Conservation (phyloP, 2,329 filamentous ascomycete species). For the Verticillium klebahnii region DNA sequence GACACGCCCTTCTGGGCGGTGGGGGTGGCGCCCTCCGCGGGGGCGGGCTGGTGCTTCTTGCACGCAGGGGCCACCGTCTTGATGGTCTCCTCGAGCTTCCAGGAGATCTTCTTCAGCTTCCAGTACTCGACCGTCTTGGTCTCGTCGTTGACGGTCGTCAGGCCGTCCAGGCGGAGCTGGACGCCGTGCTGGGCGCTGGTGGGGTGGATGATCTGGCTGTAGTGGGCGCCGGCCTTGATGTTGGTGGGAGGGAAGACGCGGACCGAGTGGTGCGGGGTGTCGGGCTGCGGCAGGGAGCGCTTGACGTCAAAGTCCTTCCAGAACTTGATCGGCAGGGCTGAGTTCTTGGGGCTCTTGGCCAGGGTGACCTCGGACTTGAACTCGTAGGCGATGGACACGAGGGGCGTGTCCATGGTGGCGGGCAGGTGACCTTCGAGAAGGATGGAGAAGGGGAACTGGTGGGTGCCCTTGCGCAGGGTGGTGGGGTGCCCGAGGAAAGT, state of each 20-base stretch:
- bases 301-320: conserved; percentile 58
- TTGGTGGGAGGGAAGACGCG: conserved; percentile 96
- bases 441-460: conserved; percentile 85
- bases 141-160: conserved; percentile 58
- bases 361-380: conserved; percentile 59
- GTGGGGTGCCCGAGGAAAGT: conserved; percentile 56
- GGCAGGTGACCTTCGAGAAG: conserved; percentile 83
- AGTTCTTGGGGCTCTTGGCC: neutral
- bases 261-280: conserved; percentile 80
- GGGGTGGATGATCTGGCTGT: conserved; percentile 80
- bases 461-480: conserved; percentile 49
- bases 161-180: conserved; percentile 77
- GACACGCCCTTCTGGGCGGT: conserved; percentile 57
- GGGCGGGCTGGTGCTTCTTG: conserved; percentile 56
- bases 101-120: conserved; percentile 86
- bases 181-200: conserved; percentile 72
- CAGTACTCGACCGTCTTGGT: conserved; percentile 73
- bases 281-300: conserved; percentile 70
- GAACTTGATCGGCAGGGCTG: conserved; percentile 3
- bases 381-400: conserved; percentile 74
- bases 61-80: conserved; percentile 78
- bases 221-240: conserved; percentile 78
- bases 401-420: conserved; percentile 68
- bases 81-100: conserved; percentile 87
- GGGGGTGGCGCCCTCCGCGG: conserved; percentile 37